Percentiles rank a stretch among this genome's conserved stretches.
These are phyloP conservation scores for Fusarium sp. DNA, from an alignment of 2,329 filamentous ascomycete genomes.

Conservation along the genomic window DNA sequence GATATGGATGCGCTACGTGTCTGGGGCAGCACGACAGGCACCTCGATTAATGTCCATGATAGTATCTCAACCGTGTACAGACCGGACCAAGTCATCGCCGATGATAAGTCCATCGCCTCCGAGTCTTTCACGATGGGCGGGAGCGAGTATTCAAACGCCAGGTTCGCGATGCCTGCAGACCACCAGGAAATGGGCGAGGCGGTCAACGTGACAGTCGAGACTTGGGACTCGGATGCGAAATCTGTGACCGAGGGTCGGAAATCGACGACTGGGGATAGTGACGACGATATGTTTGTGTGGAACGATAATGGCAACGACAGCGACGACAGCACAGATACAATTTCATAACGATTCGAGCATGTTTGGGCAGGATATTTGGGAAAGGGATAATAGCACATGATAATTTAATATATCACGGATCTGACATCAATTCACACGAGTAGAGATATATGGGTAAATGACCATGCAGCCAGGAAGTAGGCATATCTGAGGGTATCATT, in stretches of 20 bases:
- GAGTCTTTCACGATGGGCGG: constrained; percentile 51
- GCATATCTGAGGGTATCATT: constrained; percentile 24
- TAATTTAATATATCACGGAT: background rate
- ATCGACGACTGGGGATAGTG: constrained; percentile 15
- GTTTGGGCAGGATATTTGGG: background rate
- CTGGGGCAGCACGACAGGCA: constrained; percentile 49
- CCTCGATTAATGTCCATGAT: constrained; percentile 54
- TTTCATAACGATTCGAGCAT: constrained; percentile 10
- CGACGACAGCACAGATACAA: constrained; percentile 16
- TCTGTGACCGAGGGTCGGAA: constrained; percentile 18
- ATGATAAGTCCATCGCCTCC: constrained; percentile 49
- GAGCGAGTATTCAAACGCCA: constrained; percentile 51
- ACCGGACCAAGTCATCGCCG: constrained; percentile 49
- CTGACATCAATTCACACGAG: background rate
- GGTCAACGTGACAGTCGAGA: constrained; percentile 43
- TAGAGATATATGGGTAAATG: constrained; percentile 7
- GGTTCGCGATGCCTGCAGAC: constrained; percentile 48
- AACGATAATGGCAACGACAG: constrained; percentile 24
- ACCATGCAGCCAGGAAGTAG: background rate
- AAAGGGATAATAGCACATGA: constrained; percentile 5
- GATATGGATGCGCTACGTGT: constrained; percentile 51
- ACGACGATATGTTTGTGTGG: constrained; percentile 31
- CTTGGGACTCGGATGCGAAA: constrained; percentile 28
- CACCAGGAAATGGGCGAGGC: constrained; percentile 44
- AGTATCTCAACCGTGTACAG: constrained; percentile 53